phyloP scores from a whole-genome alignment of 2,329 filamentous ascomycete genomes.

The Zymoseptoria crescenta region DNA sequence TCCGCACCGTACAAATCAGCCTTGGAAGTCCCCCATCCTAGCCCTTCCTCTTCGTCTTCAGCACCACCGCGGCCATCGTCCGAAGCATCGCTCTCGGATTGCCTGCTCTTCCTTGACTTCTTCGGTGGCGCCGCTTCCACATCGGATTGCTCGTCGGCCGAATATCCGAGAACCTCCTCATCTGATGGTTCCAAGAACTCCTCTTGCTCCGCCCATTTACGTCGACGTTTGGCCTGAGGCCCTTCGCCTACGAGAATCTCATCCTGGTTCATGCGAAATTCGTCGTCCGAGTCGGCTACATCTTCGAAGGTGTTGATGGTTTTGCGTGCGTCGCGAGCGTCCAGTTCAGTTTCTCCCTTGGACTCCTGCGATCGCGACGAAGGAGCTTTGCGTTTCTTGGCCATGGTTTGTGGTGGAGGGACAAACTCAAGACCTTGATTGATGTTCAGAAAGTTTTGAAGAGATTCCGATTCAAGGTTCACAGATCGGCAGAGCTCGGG shows the following conservation, averaged over 20 bases:
- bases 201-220: constrained; percentile 62
- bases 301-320: constrained; percentile 60
- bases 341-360: constrained; percentile 5
- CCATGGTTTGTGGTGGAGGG: constrained; percentile 35
- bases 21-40: constrained; percentile 79
- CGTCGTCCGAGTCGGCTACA: constrained; percentile 88
- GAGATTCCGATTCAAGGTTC: neutral
- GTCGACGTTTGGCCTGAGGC: constrained; percentile 67
- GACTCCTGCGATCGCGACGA: constrained; percentile 4
- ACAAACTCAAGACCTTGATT: neutral
- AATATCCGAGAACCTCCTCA: constrained; percentile 54
- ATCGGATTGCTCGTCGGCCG: constrained; percentile 35
- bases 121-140: constrained; percentile 54
- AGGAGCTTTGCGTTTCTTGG: constrained; percentile 34
- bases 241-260: constrained; percentile 78
- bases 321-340: constrained; percentile 43
- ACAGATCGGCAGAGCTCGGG: neutral
- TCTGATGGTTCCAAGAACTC: constrained; percentile 51
- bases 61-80: constrained; percentile 41
- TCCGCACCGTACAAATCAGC: constrained; percentile 93
- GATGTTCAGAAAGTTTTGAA: neutral
- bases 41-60: constrained; percentile 42
- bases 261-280: constrained; percentile 82
- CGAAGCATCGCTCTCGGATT: constrained; percentile 80
- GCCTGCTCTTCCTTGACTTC: constrained; percentile 64